Evolutionary conservation across 805 yeast species (phyloP).

Genomic region (Starmerella khaoyaiensis): DNA sequence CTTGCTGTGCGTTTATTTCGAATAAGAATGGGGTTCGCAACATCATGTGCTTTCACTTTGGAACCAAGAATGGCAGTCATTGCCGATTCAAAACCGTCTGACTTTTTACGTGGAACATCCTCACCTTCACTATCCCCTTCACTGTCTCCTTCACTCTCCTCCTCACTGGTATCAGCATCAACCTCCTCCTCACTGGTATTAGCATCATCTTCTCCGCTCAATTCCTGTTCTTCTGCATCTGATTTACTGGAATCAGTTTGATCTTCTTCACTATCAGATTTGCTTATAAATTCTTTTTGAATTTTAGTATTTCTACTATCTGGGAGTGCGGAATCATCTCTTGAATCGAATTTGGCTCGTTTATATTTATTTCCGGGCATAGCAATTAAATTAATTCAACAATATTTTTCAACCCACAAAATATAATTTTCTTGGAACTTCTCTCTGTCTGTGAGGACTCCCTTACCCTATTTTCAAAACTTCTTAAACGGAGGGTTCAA

Average conservation of each 20-base stretch:
- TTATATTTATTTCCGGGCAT: too few relatives aligned
- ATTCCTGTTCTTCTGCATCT: background rate
- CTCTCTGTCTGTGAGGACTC: too few relatives aligned
- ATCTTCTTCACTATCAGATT: background rate
- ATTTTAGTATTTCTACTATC: too few relatives aligned
- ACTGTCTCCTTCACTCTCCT: conserved; percentile 9
- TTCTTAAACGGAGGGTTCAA: too few relatives aligned
- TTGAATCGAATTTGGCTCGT: too few relatives aligned
- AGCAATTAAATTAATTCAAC: too few relatives aligned
- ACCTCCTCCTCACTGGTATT: conserved; percentile 9
- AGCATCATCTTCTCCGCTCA: background rate
- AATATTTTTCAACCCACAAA: too few relatives aligned
- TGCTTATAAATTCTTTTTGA: too few relatives aligned
- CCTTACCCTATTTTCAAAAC: too few relatives aligned
- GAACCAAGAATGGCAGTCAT: conserved; percentile 75
- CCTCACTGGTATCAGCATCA: conserved; percentile 21
- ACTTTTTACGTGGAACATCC: conserved; percentile 16
- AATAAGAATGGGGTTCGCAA: conserved; percentile 82
- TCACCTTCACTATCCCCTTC: background rate
- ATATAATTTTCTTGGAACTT: too few relatives aligned
- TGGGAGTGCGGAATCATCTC: too few relatives aligned
- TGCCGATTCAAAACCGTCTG: conserved; percentile 54
- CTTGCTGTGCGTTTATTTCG: conserved; percentile 60
- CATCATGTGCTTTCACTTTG: conserved; percentile 72
- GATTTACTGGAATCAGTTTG: background rate